These are phyloP conservation scores for Candida montana DNA, from an alignment of 805 yeast species.

Conservation along the genomic window DNA sequence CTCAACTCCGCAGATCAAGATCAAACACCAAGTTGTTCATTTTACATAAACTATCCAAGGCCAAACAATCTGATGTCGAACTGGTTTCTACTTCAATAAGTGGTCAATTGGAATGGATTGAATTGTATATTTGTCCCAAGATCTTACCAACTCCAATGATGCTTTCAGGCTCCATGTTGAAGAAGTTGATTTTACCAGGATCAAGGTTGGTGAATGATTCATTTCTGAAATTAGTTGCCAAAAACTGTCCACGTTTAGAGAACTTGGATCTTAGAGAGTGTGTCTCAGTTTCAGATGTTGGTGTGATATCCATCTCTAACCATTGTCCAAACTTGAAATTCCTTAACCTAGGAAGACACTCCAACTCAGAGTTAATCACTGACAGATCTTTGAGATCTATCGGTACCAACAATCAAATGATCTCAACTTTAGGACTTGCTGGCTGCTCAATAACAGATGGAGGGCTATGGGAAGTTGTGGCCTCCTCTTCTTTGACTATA, in stretches of 20 bases:
- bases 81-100: conserved; percentile 39
- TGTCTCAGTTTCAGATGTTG: conserved; percentile 68
- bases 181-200: conserved; percentile 60
- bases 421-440: conserved; percentile 77
- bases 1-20: conserved; percentile 14
- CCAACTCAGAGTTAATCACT: conserved; percentile 60
- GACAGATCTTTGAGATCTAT: conserved; percentile 61
- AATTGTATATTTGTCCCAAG: conserved; percentile 77
- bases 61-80: conserved; percentile 51
- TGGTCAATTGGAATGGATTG: conserved; percentile 57
- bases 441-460: conserved; percentile 80
- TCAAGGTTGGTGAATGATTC: conserved; percentile 56
- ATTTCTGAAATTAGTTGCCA: conserved; percentile 46
- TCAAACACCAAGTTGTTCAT: conserved; percentile 45
- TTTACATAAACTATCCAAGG: conserved; percentile 57
- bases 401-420: conserved; percentile 39
- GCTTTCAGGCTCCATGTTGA: conserved; percentile 37
- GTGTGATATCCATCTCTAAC: conserved; percentile 61
- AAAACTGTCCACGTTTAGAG: conserved; percentile 51
- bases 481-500: conserved; percentile 41
- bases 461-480: conserved; percentile 74
- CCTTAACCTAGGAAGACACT: conserved; percentile 79
- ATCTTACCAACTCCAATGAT: conserved; percentile 50
- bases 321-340: conserved; percentile 50
- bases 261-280: conserved; percentile 80